Percentiles rank a stretch among this genome's conserved stretches.
Evolutionary conservation across 108 stramenopile genomes (phyloP).

Genomic region (Fragilariopsis cylindrus): DNA sequence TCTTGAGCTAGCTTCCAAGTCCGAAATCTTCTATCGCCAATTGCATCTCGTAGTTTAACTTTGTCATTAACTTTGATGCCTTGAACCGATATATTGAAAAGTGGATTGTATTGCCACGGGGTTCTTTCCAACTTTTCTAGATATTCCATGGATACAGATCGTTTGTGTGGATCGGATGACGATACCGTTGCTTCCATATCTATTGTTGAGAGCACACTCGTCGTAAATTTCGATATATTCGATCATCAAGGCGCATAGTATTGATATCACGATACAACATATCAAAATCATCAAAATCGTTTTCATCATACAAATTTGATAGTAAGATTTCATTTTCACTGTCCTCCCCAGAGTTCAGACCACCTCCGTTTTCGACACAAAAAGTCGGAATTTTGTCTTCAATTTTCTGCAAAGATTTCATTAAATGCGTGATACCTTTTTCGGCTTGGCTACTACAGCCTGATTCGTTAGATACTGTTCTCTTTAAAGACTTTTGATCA

Average conservation of each 20-base stretch:
- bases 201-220: constrained; percentile 43
- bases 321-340: constrained; percentile 36
- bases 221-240: constrained; percentile 46
- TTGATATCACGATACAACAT: constrained; percentile 19
- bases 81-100: constrained; percentile 50
- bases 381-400: constrained; percentile 86
- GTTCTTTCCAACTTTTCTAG: constrained; percentile 69
- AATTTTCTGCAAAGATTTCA: constrained; percentile 56
- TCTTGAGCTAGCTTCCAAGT: constrained; percentile 70
- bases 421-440: constrained; percentile 42
- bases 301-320: constrained; percentile 24
- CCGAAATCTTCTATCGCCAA: constrained; percentile 76
- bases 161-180: neutral
- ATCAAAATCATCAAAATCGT: constrained; percentile 27
- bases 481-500: constrained; percentile 8
- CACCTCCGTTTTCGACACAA: constrained; percentile 47
- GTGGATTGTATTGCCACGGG: constrained; percentile 68
- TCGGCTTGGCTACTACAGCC: constrained; percentile 37
- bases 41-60: constrained; percentile 73
- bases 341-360: constrained; percentile 22
- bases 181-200: constrained; percentile 9
- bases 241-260: constrained; percentile 34
- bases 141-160: constrained; percentile 48
- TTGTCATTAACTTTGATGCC: constrained; percentile 24
- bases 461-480: constrained; percentile 12